Evolutionary conservation across 2,329 filamentous ascomycete species (phyloP), one percentile per base, ranked within the genome.

Genomic region (Nemania bipapillata): DNA sequence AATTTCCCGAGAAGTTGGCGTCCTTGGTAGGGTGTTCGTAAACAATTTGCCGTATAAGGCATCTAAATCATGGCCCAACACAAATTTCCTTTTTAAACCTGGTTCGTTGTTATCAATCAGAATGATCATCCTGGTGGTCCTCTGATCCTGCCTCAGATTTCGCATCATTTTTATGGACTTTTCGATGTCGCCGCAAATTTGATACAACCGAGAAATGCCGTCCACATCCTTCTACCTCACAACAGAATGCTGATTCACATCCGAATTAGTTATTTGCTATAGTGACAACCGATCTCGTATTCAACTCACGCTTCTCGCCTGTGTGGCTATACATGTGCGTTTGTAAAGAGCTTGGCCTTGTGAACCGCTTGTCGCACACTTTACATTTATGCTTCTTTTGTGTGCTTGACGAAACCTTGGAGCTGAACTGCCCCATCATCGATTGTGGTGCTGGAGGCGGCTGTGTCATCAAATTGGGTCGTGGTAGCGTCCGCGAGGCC

Each of bases 361-460:
- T 97, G 80, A 98, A 98, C 50, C 95, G 90, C 87, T 98, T 97
- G 82, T 97, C 95, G 84, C 95, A 98, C 68, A 98, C 92, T 83
- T 97, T 97, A 88, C 95, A 98, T 85, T 97, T 97, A 84, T 98
- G 96, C 86, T 98, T 98, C 89, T 98, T 98, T 79, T 97, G 94
- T 9, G 95, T 96, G 82, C 93, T 97, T 20, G 93, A 94, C 0
- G 94, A 94, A 60, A 97, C 91, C 83, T 97, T 97, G 71, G 95
- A 97, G 82, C 93, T 97, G 83, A 98, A 98, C 77, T 97, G 94
- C 60, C 93, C 90, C 96, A 99, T 99, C 94, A 99, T 97, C 0
- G 94, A 96, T 78, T 96, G 92, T 1, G 94, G 94, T 20, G 93
- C 93, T 0, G 94, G 93, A 1, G 93, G 93, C 35, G 90, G 86